Conservation (phyloP, 495 filamentous ascomycete species). For the Bryoglossum gracile region DNA sequence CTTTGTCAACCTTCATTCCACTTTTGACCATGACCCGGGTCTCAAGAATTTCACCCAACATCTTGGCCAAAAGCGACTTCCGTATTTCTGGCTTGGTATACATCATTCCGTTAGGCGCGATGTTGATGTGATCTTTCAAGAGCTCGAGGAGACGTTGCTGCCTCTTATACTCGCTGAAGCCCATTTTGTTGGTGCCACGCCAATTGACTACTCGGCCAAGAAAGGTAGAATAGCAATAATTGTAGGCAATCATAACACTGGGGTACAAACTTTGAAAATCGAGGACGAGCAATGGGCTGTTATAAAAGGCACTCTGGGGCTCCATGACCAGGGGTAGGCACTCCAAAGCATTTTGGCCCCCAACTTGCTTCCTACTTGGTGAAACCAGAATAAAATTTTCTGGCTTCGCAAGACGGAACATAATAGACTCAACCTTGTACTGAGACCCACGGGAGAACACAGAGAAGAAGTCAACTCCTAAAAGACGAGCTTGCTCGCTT, state of each 20-base stretch:
- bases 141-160: slow-evolving; percentile 68
- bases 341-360: slow-evolving; percentile 88
- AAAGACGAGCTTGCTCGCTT: slow-evolving; percentile 87
- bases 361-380: slow-evolving; percentile 85
- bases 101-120: slow-evolving; percentile 94
- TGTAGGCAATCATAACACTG: slow-evolving; percentile 98
- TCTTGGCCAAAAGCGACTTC: slow-evolving; percentile 88
- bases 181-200: slow-evolving; percentile 92
- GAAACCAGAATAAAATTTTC: slow-evolving; percentile 90
- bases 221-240: slow-evolving; percentile 98
- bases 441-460: slow-evolving; percentile 92
- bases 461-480: slow-evolving; percentile 93
- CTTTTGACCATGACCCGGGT: slow-evolving; percentile 97
- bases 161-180: slow-evolving; percentile 77
- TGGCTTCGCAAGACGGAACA: slow-evolving; percentile 97
- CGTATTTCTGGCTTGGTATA: slow-evolving; percentile 80
- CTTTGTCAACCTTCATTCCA: slow-evolving; percentile 91
- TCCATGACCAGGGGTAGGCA: slow-evolving; percentile 97
- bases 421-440: slow-evolving; percentile 96
- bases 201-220: slow-evolving; percentile 77
- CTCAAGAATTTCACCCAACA: slow-evolving; percentile 93
- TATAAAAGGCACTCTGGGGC: slow-evolving; percentile 91
- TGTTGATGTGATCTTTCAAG: slow-evolving; percentile 80
- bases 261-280: slow-evolving; percentile 97
- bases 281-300: slow-evolving; percentile 78